These are phyloP conservation scores for Yamadazyma sp. DNA, from an alignment of 1,139 yeast species.

Conservation along the genomic window DNA sequence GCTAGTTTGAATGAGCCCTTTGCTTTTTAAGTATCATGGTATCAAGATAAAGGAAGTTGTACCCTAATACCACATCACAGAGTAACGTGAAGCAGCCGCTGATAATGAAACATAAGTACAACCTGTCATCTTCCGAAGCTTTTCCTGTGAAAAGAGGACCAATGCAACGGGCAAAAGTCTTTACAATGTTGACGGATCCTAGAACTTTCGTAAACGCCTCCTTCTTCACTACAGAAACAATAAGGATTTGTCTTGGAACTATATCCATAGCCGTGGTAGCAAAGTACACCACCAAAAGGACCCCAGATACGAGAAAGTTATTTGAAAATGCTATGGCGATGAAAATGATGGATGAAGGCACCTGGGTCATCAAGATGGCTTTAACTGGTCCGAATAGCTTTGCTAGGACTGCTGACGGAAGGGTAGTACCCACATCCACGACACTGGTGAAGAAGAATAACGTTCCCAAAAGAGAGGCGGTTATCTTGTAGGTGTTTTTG, in stretches of 20 bases:
- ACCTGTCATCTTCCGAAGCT: slow-evolving; percentile 52
- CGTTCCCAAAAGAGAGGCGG: slow-evolving; percentile 47
- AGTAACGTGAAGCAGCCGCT: slow-evolving; percentile 55
- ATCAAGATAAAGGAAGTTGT: slow-evolving; percentile 43
- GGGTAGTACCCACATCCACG: slow-evolving; percentile 40
- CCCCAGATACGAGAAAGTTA: slow-evolving; percentile 36
- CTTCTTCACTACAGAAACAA: slow-evolving; percentile 65
- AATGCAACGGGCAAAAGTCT: slow-evolving; percentile 77
- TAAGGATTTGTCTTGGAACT: slow-evolving; percentile 80
- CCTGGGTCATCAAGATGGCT: slow-evolving; percentile 74
- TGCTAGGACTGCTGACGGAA: slow-evolving; percentile 71
- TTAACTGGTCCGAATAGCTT: slow-evolving; percentile 72
- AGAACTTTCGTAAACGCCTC: slow-evolving; percentile 71
- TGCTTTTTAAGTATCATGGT: slow-evolving; percentile 28
- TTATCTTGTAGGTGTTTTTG: slow-evolving; percentile 36
- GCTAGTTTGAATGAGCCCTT: slow-evolving; percentile 11
- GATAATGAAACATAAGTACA: slow-evolving; percentile 61
- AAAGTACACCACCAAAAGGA: slow-evolving; percentile 55
- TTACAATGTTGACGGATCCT: slow-evolving; percentile 84
- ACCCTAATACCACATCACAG: slow-evolving; percentile 46
- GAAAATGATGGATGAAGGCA: slow-evolving; percentile 73
- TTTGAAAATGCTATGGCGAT: slow-evolving; percentile 26
- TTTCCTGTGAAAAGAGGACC: slow-evolving; percentile 82
- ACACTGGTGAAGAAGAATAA: slow-evolving; percentile 59
- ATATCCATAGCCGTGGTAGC: slow-evolving; percentile 81